Conservation (phyloP, 306 rosid genomes). For the Hippophae tibetana region DNA sequence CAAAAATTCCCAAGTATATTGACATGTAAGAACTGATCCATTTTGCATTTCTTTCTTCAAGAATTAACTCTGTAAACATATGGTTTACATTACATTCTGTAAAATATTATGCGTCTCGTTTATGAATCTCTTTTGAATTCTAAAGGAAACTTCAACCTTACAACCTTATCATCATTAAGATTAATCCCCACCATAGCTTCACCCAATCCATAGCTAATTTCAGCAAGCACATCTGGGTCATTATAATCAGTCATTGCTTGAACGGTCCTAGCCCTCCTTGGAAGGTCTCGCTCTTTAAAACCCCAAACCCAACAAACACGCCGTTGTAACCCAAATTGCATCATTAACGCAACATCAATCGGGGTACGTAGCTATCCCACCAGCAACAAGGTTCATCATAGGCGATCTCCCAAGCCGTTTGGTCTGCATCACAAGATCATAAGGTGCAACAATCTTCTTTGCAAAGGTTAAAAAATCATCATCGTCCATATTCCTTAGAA, state of each 20-base stretch:
- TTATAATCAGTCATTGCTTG: slow-evolving; percentile 77
- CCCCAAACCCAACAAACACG: slow-evolving; percentile 79
- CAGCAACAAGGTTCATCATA: slow-evolving; percentile 76
- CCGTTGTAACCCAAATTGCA: slow-evolving; percentile 83
- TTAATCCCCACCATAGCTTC: slow-evolving; percentile 85
- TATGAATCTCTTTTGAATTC: too few relatives aligned
- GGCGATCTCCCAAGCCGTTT: slow-evolving; percentile 83
- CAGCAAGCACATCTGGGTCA: slow-evolving; percentile 67
- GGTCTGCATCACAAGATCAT: slow-evolving; percentile 83
- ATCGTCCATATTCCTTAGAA: slow-evolving; percentile 70
- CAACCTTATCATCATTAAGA: slow-evolving; percentile 50
- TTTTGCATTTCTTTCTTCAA: too few relatives aligned
- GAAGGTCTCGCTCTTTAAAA: slow-evolving; percentile 92
- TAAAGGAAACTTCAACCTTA: slow-evolving; percentile 25
- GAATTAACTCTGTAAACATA: too few relatives aligned
- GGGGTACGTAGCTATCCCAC: slow-evolving; percentile 68
- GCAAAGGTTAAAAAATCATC: slow-evolving; percentile 76
- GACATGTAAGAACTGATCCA: too few relatives aligned
- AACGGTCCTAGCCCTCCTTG: slow-evolving; percentile 63
- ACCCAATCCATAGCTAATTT: slow-evolving; percentile 71
- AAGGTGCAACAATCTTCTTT: slow-evolving; percentile 65
- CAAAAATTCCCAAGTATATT: too few relatives aligned
- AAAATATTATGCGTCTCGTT: too few relatives aligned
- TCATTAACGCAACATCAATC: slow-evolving; percentile 80
- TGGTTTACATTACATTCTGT: too few relatives aligned